Conservation (phyloP, 768 basidiomycete species). For the Mycena kentingensis region DNA sequence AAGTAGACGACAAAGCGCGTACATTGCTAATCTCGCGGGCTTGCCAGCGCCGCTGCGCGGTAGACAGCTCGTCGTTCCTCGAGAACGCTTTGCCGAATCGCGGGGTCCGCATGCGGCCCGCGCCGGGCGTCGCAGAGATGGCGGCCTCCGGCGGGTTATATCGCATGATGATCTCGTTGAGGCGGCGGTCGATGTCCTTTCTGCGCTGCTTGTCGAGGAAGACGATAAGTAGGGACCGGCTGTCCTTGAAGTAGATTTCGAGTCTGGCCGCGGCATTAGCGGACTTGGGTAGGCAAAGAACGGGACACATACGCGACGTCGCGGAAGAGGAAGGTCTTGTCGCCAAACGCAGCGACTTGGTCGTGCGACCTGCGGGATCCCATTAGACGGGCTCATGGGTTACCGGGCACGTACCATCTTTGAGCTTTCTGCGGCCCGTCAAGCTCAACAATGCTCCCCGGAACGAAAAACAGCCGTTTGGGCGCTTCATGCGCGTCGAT, state of each 20-base stretch:
- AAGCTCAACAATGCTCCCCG: constrained; percentile 81
- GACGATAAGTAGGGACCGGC: constrained; percentile 81
- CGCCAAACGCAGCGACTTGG: constrained; percentile 75
- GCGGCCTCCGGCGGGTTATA: constrained; percentile 39
- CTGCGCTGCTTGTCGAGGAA: constrained; percentile 73
- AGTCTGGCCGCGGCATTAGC: constrained; percentile 46
- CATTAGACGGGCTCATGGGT: constrained; percentile 3
- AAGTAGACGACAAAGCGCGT: not conserved
- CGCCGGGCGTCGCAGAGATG: constrained; percentile 44
- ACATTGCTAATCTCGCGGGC: constrained; percentile 88
- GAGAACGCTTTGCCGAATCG: constrained; percentile 55
- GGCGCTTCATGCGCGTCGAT: constrained; percentile 88
- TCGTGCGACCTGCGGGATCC: constrained; percentile 62
- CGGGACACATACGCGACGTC: constrained; percentile 78
- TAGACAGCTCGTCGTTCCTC: constrained; percentile 63
- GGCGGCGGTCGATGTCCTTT: constrained; percentile 56
- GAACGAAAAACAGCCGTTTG: constrained; percentile 76
- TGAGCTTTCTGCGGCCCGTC: constrained; percentile 79
- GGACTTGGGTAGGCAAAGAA: not conserved
- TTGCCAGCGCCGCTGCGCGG: constrained; percentile 84
- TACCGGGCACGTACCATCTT: constrained; percentile 60
- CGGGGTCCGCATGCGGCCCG: constrained; percentile 56
- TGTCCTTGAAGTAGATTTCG: constrained; percentile 93
- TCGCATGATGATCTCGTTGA: constrained; percentile 50
- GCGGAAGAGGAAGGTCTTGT: constrained; percentile 85